phyloP scores from a whole-genome alignment of 768 basidiomycete genomes.

The Termitomyces sp. region DNA sequence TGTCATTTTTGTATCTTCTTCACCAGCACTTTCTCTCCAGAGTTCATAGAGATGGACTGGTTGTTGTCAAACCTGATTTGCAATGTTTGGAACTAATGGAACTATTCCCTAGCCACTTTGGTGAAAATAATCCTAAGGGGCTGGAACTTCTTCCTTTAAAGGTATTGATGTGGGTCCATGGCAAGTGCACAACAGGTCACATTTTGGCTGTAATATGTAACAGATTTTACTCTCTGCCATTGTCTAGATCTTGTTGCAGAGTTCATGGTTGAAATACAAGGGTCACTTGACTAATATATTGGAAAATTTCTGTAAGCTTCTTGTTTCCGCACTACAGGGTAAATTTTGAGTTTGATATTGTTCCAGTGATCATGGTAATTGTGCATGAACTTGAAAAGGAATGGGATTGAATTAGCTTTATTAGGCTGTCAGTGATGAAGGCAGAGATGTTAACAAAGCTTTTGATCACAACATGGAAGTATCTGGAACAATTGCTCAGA shows the following conservation, averaged over 20 bases:
- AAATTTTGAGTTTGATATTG: slow-evolving; percentile 1
- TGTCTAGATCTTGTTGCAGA: slow-evolving; percentile 39
- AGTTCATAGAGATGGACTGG: slow-evolving; percentile 12
- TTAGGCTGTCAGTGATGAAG: slow-evolving; percentile 91
- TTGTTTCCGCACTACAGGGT: background rate
- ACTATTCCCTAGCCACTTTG: slow-evolving; percentile 82
- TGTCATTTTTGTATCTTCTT: too few species aligned
- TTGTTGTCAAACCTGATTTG: slow-evolving; percentile 76
- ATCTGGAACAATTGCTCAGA: slow-evolving; percentile 83
- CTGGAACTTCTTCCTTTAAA: slow-evolving; percentile 80
- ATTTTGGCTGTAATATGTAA: slow-evolving; percentile 86
- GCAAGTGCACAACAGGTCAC: slow-evolving; percentile 99
- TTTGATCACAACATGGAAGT: slow-evolving; percentile 66
- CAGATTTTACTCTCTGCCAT: background rate
- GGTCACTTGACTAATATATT: slow-evolving; percentile 96
- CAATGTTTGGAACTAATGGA: slow-evolving; percentile 84
- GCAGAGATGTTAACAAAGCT: slow-evolving; percentile 89
- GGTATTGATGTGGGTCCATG: slow-evolving; percentile 86
- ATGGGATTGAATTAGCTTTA: background rate
- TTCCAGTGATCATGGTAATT: slow-evolving; percentile 76
- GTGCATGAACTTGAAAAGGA: background rate
- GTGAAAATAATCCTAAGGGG: slow-evolving; percentile 42
- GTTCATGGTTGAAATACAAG: slow-evolving; percentile 99
- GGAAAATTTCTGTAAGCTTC: slow-evolving; percentile 80
- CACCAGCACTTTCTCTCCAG: too few species aligned